Percentiles rank a stretch among this genome's conserved stretches.
These are phyloP conservation scores for Orychophragmus violaceus DNA, from an alignment of 345 rosid genomes.

Conservation along the genomic window DNA sequence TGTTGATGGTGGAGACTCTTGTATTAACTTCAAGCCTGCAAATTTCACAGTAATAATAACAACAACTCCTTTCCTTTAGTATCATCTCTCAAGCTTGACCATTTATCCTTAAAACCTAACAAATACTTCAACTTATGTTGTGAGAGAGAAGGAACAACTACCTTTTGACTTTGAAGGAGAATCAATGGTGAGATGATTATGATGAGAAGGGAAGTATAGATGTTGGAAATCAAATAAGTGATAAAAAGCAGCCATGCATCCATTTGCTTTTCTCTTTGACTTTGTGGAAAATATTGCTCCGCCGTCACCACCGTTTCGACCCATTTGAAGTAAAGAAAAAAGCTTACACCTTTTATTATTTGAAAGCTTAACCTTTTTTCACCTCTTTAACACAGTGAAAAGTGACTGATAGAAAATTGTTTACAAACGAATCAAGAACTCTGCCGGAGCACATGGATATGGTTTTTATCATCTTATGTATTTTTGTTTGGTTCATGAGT, in stretches of 20 bases:
- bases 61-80: not conserved
- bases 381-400: slow-evolving; percentile 4
- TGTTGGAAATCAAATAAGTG: slow-evolving; percentile 73
- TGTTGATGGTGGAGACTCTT: slow-evolving; percentile 37
- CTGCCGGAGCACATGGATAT: not conserved
- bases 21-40: slow-evolving; percentile 57
- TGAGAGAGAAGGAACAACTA: not conserved
- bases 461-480: not conserved
- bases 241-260: slow-evolving; percentile 79
- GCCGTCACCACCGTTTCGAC: slow-evolving; percentile 36
- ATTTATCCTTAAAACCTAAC: not conserved
- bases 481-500: not conserved
- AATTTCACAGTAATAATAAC: not conserved
- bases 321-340: slow-evolving; percentile 38
- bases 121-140: not conserved
- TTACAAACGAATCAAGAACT: slow-evolving; percentile 4
- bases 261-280: slow-evolving; percentile 31
- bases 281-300: not conserved
- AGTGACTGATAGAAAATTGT: slow-evolving; percentile 17
- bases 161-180: slow-evolving; percentile 30
- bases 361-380: not conserved
- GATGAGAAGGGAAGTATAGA: slow-evolving; percentile 42
- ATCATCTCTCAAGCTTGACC: not conserved
- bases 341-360: not conserved
- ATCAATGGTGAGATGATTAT: slow-evolving; percentile 13